Evolutionary conservation across 768 basidiomycete species (phyloP).

Genomic region (Panellus pusillus): DNA sequence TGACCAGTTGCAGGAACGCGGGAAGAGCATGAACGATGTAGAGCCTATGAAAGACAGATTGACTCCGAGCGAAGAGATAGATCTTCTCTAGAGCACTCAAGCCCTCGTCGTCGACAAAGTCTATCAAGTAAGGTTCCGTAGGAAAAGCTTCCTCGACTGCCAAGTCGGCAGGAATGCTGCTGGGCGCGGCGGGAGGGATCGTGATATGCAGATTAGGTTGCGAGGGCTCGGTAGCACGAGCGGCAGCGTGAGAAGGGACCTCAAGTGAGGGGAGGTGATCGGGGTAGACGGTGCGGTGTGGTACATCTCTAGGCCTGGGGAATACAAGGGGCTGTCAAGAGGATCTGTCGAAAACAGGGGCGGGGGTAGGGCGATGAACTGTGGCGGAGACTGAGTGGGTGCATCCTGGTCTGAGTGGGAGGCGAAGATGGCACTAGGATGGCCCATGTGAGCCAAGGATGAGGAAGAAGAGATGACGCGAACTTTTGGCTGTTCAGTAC

Average conservation of each 20-base stretch:
- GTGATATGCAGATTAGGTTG: slow-evolving; percentile 23
- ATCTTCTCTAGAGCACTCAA: slow-evolving; percentile 88
- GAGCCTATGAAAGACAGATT: slow-evolving; percentile 58
- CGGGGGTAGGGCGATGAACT: slow-evolving; percentile 33
- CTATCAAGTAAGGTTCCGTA: slow-evolving; percentile 34
- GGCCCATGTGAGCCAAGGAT: slow-evolving; percentile 19
- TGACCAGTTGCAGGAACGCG: slow-evolving; percentile 71
- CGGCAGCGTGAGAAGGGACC: slow-evolving; percentile 36
- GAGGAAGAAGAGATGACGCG: background rate
- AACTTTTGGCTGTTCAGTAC: slow-evolving; percentile 16
- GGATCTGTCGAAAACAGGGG: slow-evolving; percentile 35
- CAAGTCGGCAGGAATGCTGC: slow-evolving; percentile 9
- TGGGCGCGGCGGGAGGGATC: slow-evolving; percentile 24
- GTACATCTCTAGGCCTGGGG: slow-evolving; percentile 39
- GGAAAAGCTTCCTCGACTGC: slow-evolving; percentile 40
- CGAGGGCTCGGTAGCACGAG: slow-evolving; percentile 35
- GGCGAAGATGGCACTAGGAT: slow-evolving; percentile 16
- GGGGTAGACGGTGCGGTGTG: slow-evolving; percentile 52
- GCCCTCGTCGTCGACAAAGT: slow-evolving; percentile 71
- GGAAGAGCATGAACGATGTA: slow-evolving; percentile 86
- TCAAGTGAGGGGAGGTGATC: slow-evolving; percentile 32
- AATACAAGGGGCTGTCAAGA: slow-evolving; percentile 36
- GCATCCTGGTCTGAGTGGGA: background rate
- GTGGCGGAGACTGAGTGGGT: slow-evolving; percentile 31
- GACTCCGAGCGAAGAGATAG: slow-evolving; percentile 84